phyloP scores from a whole-genome alignment of 2,329 filamentous ascomycete species.

The Talaromyces pinophilus region DNA sequence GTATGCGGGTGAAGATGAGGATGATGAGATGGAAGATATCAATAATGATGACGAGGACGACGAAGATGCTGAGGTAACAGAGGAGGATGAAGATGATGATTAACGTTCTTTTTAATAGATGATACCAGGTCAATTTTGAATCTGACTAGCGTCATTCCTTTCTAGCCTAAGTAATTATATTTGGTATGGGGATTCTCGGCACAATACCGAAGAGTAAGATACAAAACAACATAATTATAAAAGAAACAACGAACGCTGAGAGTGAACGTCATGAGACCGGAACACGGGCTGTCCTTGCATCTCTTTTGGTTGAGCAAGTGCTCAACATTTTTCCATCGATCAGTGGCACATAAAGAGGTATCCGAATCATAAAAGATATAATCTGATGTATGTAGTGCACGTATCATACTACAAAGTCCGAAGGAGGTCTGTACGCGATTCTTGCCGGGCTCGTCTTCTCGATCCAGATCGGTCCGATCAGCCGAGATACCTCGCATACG shows the following conservation, averaged over 20 bases:
- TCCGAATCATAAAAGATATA: neutral
- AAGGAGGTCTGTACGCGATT: conserved; percentile 9
- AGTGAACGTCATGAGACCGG: conserved; percentile 9
- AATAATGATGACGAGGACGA: conserved; percentile 7
- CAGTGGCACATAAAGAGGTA: conserved; percentile 3
- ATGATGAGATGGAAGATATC: neutral
- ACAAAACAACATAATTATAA: conserved; percentile 11
- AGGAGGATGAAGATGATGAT: conserved; percentile 5
- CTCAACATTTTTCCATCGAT: conserved; percentile 2
- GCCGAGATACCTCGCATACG: conserved; percentile 10
- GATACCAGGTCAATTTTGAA: neutral
- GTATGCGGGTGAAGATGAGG: conserved; percentile 8
- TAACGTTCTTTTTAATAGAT: neutral
- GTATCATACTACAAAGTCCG: neutral
- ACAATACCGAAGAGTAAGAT: neutral
- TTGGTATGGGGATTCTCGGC: neutral
- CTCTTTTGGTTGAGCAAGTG: neutral
- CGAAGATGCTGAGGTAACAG: conserved; percentile 4
- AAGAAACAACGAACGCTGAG: neutral
- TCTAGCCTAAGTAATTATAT: conserved; percentile 5
- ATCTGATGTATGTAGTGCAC: conserved; percentile 9
- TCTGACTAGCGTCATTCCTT: neutral
- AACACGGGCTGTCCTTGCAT: neutral
- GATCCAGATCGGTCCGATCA: neutral
- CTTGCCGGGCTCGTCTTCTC: neutral